A percentile compares a stretch with the other conserved stretches of the same genome.
Evolutionary conservation across 2,329 filamentous ascomycete species (phyloP).

Genomic region (Amesomyces nigricolor): DNA sequence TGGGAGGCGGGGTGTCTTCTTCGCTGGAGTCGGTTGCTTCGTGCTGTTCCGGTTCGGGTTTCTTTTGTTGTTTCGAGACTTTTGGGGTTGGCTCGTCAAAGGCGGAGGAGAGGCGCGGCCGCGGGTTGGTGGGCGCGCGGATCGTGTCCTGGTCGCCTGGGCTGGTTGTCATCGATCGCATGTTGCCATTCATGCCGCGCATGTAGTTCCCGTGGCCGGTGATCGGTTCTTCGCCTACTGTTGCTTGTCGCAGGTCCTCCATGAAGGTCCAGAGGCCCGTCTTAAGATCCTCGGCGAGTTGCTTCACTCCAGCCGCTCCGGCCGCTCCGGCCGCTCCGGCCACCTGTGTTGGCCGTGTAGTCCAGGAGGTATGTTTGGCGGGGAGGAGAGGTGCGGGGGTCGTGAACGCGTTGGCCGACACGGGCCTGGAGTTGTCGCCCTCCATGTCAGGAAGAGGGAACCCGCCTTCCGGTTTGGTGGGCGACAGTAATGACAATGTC

Average conservation of each 20-base stretch:
- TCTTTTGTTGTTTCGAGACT: slow-evolving; percentile 7
- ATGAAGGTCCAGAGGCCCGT: slow-evolving; percentile 90
- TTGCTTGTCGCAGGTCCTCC: slow-evolving; percentile 90
- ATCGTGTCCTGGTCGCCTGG: slow-evolving; percentile 43
- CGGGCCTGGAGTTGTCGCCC: slow-evolving; percentile 39
- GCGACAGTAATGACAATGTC: slow-evolving; percentile 77
- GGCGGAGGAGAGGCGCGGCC: slow-evolving; percentile 39
- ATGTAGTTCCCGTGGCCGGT: slow-evolving; percentile 40
- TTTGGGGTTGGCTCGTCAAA: slow-evolving; percentile 34
- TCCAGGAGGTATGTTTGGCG: slow-evolving; percentile 56
- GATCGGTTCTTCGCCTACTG: slow-evolving; percentile 87
- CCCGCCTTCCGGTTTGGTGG: slow-evolving; percentile 42
- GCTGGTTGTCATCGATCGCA: slow-evolving; percentile 25
- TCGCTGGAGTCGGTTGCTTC: slow-evolving; percentile 16
- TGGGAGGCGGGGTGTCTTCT: slow-evolving; percentile 25
- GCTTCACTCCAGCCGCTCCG: slow-evolving; percentile 48
- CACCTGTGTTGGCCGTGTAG: slow-evolving; percentile 44
- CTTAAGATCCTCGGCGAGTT: slow-evolving; percentile 83
- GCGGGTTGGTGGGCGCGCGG: slow-evolving; percentile 36
- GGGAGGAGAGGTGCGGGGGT: slow-evolving; percentile 34
- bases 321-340: slow-evolving; percentile 34
- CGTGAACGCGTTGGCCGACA: slow-evolving; percentile 29
- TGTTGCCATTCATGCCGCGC: slow-evolving; percentile 33
- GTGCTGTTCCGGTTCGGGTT: slow-evolving; percentile 5
- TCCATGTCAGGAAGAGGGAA: slow-evolving; percentile 41